A percentile compares a stretch with the other conserved stretches of the same genome.
Conservation (phyloP, 1,284 basidiomycete species). For the Cutaneotrichosporon sp. region DNA sequence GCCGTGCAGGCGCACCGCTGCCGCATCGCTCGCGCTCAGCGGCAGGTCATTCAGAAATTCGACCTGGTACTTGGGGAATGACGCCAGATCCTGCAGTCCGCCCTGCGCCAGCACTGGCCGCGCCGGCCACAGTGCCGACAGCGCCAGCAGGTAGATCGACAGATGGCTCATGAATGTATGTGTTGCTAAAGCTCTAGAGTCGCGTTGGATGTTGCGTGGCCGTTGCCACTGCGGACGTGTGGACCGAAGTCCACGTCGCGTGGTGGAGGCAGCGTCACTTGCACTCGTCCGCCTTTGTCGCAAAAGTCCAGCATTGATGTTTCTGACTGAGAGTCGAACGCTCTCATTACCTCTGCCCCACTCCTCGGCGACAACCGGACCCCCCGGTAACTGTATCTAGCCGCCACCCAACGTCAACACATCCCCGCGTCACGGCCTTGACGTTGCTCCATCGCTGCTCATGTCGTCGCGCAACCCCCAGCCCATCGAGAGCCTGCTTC, state of each 20-base stretch:
- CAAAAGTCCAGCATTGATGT: no score
- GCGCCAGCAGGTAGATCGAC: slow-evolving; percentile 31
- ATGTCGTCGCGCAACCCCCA: slow-evolving; percentile 22
- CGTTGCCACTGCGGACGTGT: no score
- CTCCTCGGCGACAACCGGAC: no score
- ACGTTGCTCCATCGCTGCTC: not conserved
- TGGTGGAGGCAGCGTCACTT: not conserved
- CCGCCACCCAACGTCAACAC: not conserved
- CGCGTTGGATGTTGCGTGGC: no score
- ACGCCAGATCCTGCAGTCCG: slow-evolving; percentile 60
- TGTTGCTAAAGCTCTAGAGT: not conserved
- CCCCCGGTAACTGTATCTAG: no score
- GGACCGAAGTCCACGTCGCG: not conserved
- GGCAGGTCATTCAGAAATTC: slow-evolving; percentile 74
- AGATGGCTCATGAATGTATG: slow-evolving; percentile 7
- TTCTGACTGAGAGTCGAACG: not conserved
- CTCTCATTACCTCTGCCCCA: no score
- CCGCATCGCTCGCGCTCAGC: slow-evolving; percentile 66
- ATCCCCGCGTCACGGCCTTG: not conserved
- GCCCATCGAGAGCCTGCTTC: slow-evolving; percentile 33
- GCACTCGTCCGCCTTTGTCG: no score
- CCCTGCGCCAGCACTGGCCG: slow-evolving; percentile 10
- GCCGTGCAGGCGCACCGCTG: slow-evolving; percentile 63
- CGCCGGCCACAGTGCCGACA: slow-evolving; percentile 11
- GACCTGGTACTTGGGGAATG: slow-evolving; percentile 78